Conservation (phyloP, 345 rosid genomes). For the Xanthoceras sorbifolium region DNA sequence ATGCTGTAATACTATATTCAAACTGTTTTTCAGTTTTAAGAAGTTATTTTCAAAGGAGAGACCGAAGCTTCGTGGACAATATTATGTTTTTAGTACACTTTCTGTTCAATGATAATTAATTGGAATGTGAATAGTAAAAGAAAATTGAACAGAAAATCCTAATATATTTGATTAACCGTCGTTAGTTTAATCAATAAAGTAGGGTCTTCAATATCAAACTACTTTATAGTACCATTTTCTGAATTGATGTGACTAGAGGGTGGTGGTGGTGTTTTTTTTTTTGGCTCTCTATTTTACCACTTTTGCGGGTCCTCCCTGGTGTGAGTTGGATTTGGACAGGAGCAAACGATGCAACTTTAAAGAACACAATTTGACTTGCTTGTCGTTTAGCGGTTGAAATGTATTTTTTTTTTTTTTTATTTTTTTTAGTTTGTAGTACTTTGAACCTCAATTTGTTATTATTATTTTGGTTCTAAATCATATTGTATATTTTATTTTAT, state of each 20-base stretch:
- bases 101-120: too few species aligned
- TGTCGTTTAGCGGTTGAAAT: slow-evolving; percentile 23
- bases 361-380: slow-evolving; percentile 36
- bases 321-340: background rate
- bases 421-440: too few species aligned
- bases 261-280: slow-evolving; percentile 11
- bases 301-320: slow-evolving; percentile 24
- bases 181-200: background rate
- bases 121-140: too few species aligned
- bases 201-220: background rate
- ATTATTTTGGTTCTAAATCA: background rate
- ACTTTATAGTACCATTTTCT: background rate
- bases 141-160: too few species aligned
- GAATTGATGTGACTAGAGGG: slow-evolving; percentile 9
- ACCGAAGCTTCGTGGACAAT: too few species aligned
- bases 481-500: background rate
- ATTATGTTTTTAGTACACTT: too few species aligned
- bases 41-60: too few species aligned
- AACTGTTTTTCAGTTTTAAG: too few species aligned
- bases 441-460: background rate
- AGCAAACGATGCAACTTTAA: slow-evolving; percentile 26
- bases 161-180: background rate
- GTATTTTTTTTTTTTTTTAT: background rate
- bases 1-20: too few species aligned
- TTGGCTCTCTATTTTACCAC: slow-evolving; percentile 10